phyloP scores from a whole-genome alignment of 805 yeast species.

The Saturnispora ahearnii region DNA sequence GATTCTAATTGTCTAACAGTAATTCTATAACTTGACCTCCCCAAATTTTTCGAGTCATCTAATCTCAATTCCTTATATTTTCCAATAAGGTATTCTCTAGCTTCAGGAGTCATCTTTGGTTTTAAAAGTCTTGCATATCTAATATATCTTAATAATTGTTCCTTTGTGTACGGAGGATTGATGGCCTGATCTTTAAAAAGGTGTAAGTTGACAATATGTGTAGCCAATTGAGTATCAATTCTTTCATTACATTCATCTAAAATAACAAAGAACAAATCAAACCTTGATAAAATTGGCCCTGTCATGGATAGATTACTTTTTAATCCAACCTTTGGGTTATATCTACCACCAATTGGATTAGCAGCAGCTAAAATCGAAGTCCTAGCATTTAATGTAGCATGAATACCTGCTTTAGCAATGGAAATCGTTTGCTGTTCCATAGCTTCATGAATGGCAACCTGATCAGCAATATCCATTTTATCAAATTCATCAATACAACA shows the following conservation, averaged over 20 bases:
- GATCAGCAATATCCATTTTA: constrained; percentile 92
- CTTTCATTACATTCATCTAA: constrained; percentile 91
- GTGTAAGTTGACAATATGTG: constrained; percentile 87
- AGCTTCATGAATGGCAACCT: constrained; percentile 98
- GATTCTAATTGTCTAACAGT: constrained; percentile 96
- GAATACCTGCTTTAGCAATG: constrained; percentile 97
- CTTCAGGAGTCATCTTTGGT: constrained; percentile 76
- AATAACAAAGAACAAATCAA: constrained; percentile 89
- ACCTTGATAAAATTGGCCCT: constrained; percentile 98
- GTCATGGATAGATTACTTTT: constrained; percentile 89
- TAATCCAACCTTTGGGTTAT: constrained; percentile 76
- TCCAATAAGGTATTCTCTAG: constrained; percentile 66
- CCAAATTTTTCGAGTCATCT: constrained; percentile 85
- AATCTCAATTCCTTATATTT: constrained; percentile 78
- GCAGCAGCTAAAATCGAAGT: constrained; percentile 98
- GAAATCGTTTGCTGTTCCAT: constrained; percentile 99
- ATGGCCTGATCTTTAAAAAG: constrained; percentile 88
- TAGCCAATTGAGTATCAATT: constrained; percentile 81
- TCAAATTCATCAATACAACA: constrained; percentile 99
- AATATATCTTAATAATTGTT: constrained; percentile 80
- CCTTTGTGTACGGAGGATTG: constrained; percentile 80
- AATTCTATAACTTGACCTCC: constrained; percentile 80
- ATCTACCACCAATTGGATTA: constrained; percentile 94
- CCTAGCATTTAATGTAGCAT: constrained; percentile 93
- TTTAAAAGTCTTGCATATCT: constrained; percentile 88